Evolutionary conservation across 306 rosid species (phyloP), one percentile per base, ranked within the genome.

Genomic region (Citrullus colocynthis): DNA sequence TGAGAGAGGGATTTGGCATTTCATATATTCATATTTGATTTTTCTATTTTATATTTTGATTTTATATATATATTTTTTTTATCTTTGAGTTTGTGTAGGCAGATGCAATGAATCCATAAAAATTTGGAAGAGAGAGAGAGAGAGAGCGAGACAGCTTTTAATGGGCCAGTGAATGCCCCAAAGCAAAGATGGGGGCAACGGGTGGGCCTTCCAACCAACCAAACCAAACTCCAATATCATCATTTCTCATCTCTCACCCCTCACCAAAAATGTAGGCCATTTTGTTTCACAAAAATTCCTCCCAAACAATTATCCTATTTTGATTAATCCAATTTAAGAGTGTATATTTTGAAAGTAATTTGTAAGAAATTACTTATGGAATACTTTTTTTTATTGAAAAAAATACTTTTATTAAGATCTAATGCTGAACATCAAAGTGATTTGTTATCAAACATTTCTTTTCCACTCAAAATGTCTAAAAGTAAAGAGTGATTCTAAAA

Each of bases 91-190:
- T 0, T 7, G 13, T 16, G 4, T 15, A 8, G 82, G 80, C 36
- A 87, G 95, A 89, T 95, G 80, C 97, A 92, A 78, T 89, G 97
- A 78, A 91, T 85, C 89, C 88, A 86, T 89, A 81, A 78, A 83
- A 75, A 74, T 86, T 24, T 24, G 28, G 28, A 24, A 24, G 28
- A 24, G 78, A 83, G 85, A 81, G 81, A 78, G 52, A 15, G 86
- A 89, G 76, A 83, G 85, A 82, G 81, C 76, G 32, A 16, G 86
- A 89, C 96, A 90, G 81, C 82, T 81, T 83, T 83, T 72, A 85
- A 87, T 89, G 97, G 96, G 87, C 91, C 94, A 49, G 7, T 66
- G 32, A 30, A 66, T 66, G 52, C 74, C 74, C 74, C 16, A 66
- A 39, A 41, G 9, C 52, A 9, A 39, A 83, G 77, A 88, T 36